Conservation (phyloP, 1,284 basidiomycete species). For the Sphaerobolus stellatus region DNA sequence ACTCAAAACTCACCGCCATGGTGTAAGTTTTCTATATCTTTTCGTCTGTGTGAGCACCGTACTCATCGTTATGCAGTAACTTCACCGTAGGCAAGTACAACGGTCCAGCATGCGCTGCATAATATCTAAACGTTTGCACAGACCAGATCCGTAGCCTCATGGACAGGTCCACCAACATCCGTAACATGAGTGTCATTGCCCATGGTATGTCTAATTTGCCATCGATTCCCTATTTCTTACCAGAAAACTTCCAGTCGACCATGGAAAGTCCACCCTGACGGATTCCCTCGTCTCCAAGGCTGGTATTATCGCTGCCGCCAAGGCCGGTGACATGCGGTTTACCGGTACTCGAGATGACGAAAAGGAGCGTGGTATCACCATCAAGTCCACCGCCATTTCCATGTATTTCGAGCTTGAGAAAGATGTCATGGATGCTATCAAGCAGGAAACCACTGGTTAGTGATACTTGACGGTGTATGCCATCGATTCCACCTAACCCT, state of each 20-base stretch:
- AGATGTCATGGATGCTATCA: constrained; percentile 82
- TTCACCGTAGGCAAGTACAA: constrained; percentile 77
- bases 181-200: constrained; percentile 99
- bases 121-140: constrained; percentile 32
- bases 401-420: constrained; percentile 99
- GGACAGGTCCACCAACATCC: constrained; percentile 90
- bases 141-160: constrained; percentile 90
- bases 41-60: background rate
- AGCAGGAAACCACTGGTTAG: constrained; percentile 90
- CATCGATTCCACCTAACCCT: no score
- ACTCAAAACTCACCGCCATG: no score
- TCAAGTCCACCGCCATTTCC: constrained; percentile 99
- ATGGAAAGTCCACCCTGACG: constrained; percentile 99
- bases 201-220: constrained; percentile 62
- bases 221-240: constrained; percentile 21
- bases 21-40: constrained; percentile 39
- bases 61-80: constrained; percentile 51
- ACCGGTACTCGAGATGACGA: constrained; percentile 98
- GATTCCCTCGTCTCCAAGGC: constrained; percentile 99
- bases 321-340: constrained; percentile 97
- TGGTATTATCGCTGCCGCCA: constrained; percentile 95
- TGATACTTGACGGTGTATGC: constrained; percentile 13
- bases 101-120: background rate
- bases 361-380: constrained; percentile 99
- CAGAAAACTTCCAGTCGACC: constrained; percentile 74